phyloP scores from a whole-genome alignment of 768 basidiomycete species.

The Rhizopogon roseolus region DNA sequence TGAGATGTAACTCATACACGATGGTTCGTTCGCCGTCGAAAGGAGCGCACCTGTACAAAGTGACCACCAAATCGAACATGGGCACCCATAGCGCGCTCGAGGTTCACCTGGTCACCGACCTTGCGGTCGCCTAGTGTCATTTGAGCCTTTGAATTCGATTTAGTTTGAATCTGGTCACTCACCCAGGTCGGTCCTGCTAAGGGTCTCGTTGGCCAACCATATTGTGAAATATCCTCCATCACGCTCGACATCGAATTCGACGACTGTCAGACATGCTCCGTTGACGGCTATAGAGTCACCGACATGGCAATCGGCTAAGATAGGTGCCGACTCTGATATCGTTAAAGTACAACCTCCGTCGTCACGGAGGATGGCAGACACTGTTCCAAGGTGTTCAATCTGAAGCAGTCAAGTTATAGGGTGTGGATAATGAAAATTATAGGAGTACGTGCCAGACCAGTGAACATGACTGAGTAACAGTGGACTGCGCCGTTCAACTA shows the following conservation, averaged over 20 bases:
- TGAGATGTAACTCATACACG: not conserved
- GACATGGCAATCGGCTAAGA: conserved; percentile 84
- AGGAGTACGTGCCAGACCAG: conserved; percentile 58
- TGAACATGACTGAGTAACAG: conserved; percentile 52
- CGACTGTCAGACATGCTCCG: conserved; percentile 88
- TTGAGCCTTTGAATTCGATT: not conserved
- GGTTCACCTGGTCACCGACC: conserved; percentile 79
- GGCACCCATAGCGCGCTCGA: conserved; percentile 92
- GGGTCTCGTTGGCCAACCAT: conserved; percentile 94
- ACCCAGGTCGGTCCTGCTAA: conserved; percentile 90
- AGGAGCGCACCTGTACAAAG: conserved; percentile 78
- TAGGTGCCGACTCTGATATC: conserved; percentile 62
- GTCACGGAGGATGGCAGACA: conserved; percentile 61
- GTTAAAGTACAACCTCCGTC: conserved; percentile 78
- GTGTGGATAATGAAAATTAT: not conserved
- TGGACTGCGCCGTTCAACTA: no score
- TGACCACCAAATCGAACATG: conserved; percentile 94
- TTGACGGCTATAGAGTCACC: conserved; percentile 95
- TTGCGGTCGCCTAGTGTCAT: conserved; percentile 60
- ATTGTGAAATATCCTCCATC: conserved; percentile 85
- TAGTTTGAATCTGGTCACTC: conserved; percentile 13
- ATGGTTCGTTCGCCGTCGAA: not conserved
- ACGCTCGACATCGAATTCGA: conserved; percentile 61
- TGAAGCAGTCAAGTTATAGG: conserved; percentile 25
- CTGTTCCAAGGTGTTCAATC: conserved; percentile 88